Percentiles rank a stretch among this genome's conserved stretches.
Evolutionary conservation across 208 protist genomes (phyloP).

Genomic region (Leishmania lainsoni): DNA sequence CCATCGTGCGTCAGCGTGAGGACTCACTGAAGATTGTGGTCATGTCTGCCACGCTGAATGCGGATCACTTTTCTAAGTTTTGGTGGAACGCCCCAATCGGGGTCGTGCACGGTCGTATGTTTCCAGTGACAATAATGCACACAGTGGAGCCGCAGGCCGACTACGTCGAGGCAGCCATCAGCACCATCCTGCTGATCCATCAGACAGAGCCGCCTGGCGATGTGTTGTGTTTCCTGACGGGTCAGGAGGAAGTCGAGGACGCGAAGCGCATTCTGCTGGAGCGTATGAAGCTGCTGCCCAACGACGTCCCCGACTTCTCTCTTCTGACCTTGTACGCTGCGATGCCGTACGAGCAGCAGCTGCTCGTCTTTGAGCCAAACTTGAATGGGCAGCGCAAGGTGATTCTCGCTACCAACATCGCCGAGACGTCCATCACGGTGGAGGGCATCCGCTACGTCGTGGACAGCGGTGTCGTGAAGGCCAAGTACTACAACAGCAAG

Average conservation of each 20-base stretch:
- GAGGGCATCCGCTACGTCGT: constrained; percentile 99
- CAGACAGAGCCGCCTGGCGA: constrained; percentile 96
- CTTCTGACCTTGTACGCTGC: constrained; percentile 94
- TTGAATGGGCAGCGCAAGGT: constrained; percentile 90
- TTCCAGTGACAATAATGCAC: constrained; percentile 93
- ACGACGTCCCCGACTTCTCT: constrained; percentile 61
- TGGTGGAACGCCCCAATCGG: constrained; percentile 94
- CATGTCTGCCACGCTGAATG: constrained; percentile 98
- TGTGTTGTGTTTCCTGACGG: constrained; percentile 99
- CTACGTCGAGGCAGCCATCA: constrained; percentile 97
- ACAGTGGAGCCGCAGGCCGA: constrained; percentile 94
- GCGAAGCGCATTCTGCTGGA: constrained; percentile 80
- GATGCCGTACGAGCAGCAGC: constrained; percentile 97
- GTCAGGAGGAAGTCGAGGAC: constrained; percentile 93
- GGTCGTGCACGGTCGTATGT: constrained; percentile 90
- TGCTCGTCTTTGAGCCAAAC: constrained; percentile 95
- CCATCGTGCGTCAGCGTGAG: constrained; percentile 64
- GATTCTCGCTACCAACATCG: constrained; percentile 99
- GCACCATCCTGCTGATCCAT: constrained; percentile 98
- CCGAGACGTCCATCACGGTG: constrained; percentile 99
- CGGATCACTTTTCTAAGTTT: constrained; percentile 94
- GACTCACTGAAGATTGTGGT: constrained; percentile 92
- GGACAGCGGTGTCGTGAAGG: constrained; percentile 97
- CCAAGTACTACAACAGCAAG: constrained; percentile 97
- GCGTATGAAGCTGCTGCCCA: constrained; percentile 77